Evolutionary conservation across 495 filamentous ascomycete species (phyloP).

Genomic region (Trichocladium uniseriatum): DNA sequence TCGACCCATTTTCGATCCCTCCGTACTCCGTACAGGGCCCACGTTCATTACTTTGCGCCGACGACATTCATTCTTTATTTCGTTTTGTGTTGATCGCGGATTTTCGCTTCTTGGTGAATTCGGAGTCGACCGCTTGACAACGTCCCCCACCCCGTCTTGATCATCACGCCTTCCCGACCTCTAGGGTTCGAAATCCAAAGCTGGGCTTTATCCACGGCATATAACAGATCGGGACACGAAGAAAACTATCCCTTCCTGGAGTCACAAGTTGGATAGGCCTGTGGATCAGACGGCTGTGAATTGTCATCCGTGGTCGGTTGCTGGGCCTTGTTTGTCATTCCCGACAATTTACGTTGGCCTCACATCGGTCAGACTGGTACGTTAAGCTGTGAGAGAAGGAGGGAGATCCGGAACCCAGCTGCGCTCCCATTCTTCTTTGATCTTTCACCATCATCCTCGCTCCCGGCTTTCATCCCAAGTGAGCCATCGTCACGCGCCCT

Average conservation of each 20-base stretch:
- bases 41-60: conserved; percentile 14
- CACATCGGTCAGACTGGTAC: conserved; percentile 9
- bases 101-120: conserved; percentile 8
- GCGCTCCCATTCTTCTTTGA: background rate
- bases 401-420: background rate
- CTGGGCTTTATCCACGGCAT: too few species aligned
- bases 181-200: too few species aligned
- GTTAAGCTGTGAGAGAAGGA: background rate
- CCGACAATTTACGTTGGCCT: conserved; percentile 7
- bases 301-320: conserved; percentile 6
- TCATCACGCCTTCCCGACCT: background rate
- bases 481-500: too few species aligned
- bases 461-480: too few species aligned
- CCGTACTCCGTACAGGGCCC: conserved; percentile 3
- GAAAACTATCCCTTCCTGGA: background rate
- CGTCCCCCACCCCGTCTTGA: background rate
- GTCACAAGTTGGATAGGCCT: conserved; percentile 4
- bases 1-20: conserved; percentile 1
- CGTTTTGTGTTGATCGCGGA: conserved; percentile 17
- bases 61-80: conserved; percentile 7
- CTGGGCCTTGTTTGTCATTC: conserved; percentile 11
- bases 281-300: conserved; percentile 6
- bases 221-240: background rate
- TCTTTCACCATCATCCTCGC: background rate
- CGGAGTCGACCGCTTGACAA: background rate